Percentiles rank a stretch among this genome's conserved stretches.
Evolutionary conservation across 2,329 filamentous ascomycete species (phyloP).

Genomic region (Neodidymelliopsis sp.): DNA sequence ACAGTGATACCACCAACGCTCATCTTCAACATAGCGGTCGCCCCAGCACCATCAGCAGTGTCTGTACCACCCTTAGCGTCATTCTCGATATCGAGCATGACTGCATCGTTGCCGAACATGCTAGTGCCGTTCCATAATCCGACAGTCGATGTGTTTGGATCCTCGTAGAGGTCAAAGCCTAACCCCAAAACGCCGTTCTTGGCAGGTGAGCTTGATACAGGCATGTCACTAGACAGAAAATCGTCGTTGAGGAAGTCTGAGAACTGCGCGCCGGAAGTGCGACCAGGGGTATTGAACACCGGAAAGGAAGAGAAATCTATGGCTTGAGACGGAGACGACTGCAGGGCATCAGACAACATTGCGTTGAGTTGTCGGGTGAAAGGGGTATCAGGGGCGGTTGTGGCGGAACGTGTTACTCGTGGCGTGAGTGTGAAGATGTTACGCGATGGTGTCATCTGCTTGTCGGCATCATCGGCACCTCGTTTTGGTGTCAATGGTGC

Average conservation of each 20-base stretch:
- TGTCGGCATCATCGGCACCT: conserved; percentile 25
- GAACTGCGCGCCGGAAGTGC: conserved; percentile 31
- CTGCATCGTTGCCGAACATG: conserved; percentile 44
- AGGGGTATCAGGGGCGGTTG: conserved; percentile 57
- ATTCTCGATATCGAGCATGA: conserved; percentile 30
- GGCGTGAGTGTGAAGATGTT: conserved; percentile 48
- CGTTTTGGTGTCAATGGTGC: conserved; percentile 45
- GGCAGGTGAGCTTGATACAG: conserved; percentile 46
- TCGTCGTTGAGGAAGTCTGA: conserved; percentile 41
- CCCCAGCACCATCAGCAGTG: conserved; percentile 2
- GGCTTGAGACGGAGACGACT: conserved; percentile 40
- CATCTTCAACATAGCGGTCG: conserved; percentile 32
- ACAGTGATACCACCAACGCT: conserved; percentile 39
- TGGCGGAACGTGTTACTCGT: conserved; percentile 42
- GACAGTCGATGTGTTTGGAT: conserved; percentile 44
- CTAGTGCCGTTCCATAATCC: conserved; percentile 45
- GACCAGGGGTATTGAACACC: conserved; percentile 40
- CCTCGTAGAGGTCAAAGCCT: conserved; percentile 48
- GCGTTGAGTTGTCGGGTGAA: conserved; percentile 70
- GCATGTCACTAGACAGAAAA: conserved; percentile 48
- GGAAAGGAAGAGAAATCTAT: conserved; percentile 48
- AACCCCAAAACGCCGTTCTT: conserved; percentile 29
- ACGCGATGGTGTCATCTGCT: conserved; percentile 47
- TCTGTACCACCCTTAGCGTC: conserved; percentile 12
- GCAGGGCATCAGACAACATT: conserved; percentile 57